Evolutionary conservation across 2,329 filamentous ascomycete species (phyloP).

Genomic region (Chlorencoelia australis): DNA sequence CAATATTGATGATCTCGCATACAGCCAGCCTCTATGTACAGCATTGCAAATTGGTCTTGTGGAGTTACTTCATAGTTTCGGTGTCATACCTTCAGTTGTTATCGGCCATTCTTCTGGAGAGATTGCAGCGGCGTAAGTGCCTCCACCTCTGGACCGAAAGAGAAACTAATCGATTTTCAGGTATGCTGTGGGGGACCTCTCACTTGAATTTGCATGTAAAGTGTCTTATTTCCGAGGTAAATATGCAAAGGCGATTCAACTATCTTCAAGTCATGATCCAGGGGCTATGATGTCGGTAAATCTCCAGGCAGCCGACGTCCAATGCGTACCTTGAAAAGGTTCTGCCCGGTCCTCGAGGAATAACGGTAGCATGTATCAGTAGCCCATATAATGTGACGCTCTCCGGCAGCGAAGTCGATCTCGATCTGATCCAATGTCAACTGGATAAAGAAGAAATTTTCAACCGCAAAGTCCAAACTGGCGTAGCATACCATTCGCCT

Average conservation of each 20-base stretch:
- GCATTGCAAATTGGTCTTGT: slow-evolving; percentile 36
- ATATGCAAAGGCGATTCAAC: neutral
- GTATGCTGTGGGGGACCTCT: neutral
- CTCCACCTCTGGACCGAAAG: no score
- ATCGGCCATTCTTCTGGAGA: slow-evolving; percentile 24
- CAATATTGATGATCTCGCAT: slow-evolving; percentile 11
- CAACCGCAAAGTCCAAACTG: neutral
- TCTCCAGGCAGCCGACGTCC: neutral
- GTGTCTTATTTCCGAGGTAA: neutral
- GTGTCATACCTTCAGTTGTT: slow-evolving; percentile 13
- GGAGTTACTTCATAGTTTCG: slow-evolving; percentile 27
- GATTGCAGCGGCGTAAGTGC: slow-evolving; percentile 30
- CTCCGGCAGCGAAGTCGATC: neutral
- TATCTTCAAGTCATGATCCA: neutral
- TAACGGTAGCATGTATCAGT: neutral
- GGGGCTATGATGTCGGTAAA: neutral
- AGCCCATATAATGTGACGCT: slow-evolving; percentile 2
- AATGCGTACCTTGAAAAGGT: neutral
- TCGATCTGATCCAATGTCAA: neutral
- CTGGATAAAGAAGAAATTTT: neutral
- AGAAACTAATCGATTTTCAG: slow-evolving; percentile 8
- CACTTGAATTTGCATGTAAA: neutral
- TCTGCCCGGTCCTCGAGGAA: no score
- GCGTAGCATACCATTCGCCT: slow-evolving; percentile 1
- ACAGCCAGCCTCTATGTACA: slow-evolving; percentile 32